A percentile compares a stretch with the other conserved stretches of the same genome.
Conservation (phyloP, 176 grass and related monocot species). For the Pontederia crassipes region DNA sequence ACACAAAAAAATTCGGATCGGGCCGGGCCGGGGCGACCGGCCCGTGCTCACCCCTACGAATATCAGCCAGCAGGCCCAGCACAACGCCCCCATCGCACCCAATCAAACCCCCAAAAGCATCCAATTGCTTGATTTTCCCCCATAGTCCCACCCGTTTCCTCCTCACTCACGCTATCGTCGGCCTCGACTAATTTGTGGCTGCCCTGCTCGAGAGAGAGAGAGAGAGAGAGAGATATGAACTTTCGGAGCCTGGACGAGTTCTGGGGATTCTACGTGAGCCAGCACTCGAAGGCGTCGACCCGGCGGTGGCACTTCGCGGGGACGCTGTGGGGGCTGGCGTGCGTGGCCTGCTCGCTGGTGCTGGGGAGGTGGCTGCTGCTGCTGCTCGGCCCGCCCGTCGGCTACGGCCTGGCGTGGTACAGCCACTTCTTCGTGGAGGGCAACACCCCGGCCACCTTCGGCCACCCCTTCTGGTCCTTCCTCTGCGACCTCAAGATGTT, state of each 20-base stretch:
- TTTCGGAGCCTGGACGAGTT: slow-evolving; percentile 64
- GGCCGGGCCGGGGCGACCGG: too few species aligned
- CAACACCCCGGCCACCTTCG: slow-evolving; percentile 62
- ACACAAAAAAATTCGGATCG: too few species aligned
- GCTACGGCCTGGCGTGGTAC: slow-evolving; percentile 81
- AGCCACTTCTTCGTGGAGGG: slow-evolving; percentile 79
- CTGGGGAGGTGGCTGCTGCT: slow-evolving; percentile 35
- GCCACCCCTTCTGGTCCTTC: slow-evolving; percentile 66
- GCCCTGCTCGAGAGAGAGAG: not conserved
- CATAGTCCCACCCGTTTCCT: too few species aligned
- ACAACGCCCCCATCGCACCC: too few species aligned
- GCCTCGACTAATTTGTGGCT: too few species aligned
- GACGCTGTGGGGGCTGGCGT: slow-evolving; percentile 37
- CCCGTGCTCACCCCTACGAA: too few species aligned
- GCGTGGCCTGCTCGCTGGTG: slow-evolving; percentile 36
- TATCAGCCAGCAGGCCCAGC: too few species aligned
- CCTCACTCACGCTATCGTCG: too few species aligned
- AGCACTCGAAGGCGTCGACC: slow-evolving; percentile 63
- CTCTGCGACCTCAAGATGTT: slow-evolving; percentile 75
- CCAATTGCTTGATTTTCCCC: too few species aligned
- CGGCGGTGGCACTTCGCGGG: slow-evolving; percentile 74
- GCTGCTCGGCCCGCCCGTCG: slow-evolving; percentile 30
- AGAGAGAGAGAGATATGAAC: slow-evolving; percentile 4
- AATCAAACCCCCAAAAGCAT: too few species aligned
- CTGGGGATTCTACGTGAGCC: slow-evolving; percentile 78